Evolutionary conservation across 2,329 filamentous ascomycete species (phyloP).

Genomic region (Trichoderma atrobrunneum): DNA sequence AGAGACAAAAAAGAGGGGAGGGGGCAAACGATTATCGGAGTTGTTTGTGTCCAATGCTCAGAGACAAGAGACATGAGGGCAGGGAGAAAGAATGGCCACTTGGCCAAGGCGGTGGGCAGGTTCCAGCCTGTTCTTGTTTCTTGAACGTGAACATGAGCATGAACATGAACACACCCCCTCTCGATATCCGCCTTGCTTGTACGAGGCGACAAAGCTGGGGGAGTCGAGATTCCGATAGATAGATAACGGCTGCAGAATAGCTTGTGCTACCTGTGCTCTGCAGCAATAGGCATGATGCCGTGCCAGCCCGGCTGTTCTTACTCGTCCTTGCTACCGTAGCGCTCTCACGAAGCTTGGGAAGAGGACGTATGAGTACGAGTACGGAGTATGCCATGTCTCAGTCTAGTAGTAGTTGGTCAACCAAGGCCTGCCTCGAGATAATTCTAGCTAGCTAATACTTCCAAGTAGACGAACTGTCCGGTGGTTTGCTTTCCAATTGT

Average conservation of each 20-base stretch:
- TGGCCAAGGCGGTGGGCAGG: background rate
- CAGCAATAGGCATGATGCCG: background rate
- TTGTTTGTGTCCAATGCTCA: background rate
- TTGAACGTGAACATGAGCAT: background rate
- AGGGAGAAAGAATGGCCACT: background rate
- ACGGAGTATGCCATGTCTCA: background rate
- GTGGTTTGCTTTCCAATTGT: background rate
- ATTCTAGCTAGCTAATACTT: background rate
- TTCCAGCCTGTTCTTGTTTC: background rate
- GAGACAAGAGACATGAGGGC: background rate
- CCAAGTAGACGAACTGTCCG: background rate
- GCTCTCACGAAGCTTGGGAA: background rate
- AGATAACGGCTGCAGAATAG: background rate
- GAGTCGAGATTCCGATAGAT: background rate
- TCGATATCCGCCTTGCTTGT: background rate
- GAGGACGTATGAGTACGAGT: background rate
- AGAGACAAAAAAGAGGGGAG: background rate
- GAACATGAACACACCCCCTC: background rate
- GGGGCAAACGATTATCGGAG: background rate
- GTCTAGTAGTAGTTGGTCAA: background rate
- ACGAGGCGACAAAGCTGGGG: background rate
- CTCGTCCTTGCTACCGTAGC: background rate
- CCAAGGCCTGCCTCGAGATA: background rate
- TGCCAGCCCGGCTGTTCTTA: background rate
- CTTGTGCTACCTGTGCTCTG: background rate